These are phyloP conservation scores for Aspergillus transmontanensis DNA, from an alignment of 2,329 filamentous ascomycete genomes.

Conservation along the genomic window DNA sequence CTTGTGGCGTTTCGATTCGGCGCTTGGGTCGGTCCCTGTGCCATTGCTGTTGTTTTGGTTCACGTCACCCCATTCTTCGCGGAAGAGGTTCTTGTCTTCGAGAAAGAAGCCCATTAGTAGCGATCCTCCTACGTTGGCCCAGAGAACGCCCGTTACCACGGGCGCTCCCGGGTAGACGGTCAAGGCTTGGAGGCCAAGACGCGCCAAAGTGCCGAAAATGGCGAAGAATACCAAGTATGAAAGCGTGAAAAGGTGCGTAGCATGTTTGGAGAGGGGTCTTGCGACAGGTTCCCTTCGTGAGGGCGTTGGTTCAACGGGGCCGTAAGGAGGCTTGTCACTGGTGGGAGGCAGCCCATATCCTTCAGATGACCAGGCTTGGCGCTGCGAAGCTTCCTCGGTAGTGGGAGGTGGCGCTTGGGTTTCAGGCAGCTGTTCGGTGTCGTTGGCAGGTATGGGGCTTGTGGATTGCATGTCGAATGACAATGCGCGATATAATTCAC, in stretches of 20 bases:
- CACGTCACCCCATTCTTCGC: constrained; percentile 61
- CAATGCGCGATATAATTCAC: background rate
- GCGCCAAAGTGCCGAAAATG: constrained; percentile 78
- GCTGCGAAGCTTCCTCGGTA: constrained; percentile 39
- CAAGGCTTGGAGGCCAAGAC: constrained; percentile 76
- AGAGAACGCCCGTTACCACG: constrained; percentile 72
- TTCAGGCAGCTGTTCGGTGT: constrained; percentile 26
- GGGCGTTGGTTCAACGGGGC: constrained; percentile 16
- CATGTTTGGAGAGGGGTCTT: constrained; percentile 49
- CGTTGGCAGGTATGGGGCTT: constrained; percentile 7
- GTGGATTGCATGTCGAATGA: background rate
- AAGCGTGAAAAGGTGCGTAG: constrained; percentile 68
- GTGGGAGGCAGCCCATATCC: constrained; percentile 22
- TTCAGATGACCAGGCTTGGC: constrained; percentile 44
- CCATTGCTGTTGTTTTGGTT: constrained; percentile 17
- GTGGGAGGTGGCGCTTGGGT: constrained; percentile 45
- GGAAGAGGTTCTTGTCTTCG: constrained; percentile 77
- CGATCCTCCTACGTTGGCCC: constrained; percentile 85
- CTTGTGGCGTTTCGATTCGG: constrained; percentile 55
- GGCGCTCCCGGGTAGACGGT: constrained; percentile 79
- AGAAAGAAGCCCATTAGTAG: constrained; percentile 82
- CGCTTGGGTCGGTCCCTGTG: constrained; percentile 34
- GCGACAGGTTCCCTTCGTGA: constrained; percentile 12
- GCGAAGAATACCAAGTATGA: constrained; percentile 86
- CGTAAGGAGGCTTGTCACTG: constrained; percentile 19